These are phyloP conservation scores for Haplosporangium sp. DNA, from an alignment of 371 early-diverging fungal species.

Conservation along the genomic window DNA sequence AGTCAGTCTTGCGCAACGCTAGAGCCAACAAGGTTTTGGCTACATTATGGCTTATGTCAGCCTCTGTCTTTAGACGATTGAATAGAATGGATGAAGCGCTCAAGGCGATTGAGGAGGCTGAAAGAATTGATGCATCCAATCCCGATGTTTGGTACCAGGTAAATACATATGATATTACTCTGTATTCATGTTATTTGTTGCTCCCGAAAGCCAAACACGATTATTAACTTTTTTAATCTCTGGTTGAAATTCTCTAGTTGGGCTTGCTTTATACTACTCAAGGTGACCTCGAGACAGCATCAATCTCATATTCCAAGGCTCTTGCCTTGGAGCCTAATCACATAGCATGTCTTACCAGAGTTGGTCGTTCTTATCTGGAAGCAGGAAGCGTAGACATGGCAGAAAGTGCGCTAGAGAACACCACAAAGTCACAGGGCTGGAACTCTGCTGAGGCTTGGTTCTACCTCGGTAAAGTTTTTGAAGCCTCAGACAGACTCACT, in stretches of 20 bases:
- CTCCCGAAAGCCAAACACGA: background rate
- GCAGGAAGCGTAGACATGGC: conserved; percentile 64
- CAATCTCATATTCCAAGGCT: conserved; percentile 67
- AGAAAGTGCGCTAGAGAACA: conserved; percentile 64
- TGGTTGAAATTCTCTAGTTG: conserved; percentile 28
- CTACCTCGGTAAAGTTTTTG: conserved; percentile 66
- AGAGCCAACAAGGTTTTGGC: conserved; percentile 62
- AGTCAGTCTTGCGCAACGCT: conserved; percentile 46
- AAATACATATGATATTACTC: background rate
- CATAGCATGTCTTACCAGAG: conserved; percentile 57
- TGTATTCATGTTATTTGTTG: background rate
- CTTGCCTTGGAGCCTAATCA: conserved; percentile 63
- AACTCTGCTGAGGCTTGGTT: conserved; percentile 75
- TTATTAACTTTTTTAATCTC: background rate
- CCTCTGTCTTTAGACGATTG: conserved; percentile 67
- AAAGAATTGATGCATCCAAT: conserved; percentile 64
- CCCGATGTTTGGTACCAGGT: conserved; percentile 73
- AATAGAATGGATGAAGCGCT: conserved; percentile 71
- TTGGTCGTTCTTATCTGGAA: conserved; percentile 62
- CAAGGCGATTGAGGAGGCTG: conserved; percentile 78
- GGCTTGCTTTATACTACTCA: conserved; percentile 64
- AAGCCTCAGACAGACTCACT: conserved; percentile 63
- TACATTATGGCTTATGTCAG: conserved; percentile 72
- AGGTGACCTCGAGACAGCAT: conserved; percentile 59
- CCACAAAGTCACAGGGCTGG: conserved; percentile 73